Conservation (phyloP, 345 rosid genomes). For the Pistacia integerrima region DNA sequence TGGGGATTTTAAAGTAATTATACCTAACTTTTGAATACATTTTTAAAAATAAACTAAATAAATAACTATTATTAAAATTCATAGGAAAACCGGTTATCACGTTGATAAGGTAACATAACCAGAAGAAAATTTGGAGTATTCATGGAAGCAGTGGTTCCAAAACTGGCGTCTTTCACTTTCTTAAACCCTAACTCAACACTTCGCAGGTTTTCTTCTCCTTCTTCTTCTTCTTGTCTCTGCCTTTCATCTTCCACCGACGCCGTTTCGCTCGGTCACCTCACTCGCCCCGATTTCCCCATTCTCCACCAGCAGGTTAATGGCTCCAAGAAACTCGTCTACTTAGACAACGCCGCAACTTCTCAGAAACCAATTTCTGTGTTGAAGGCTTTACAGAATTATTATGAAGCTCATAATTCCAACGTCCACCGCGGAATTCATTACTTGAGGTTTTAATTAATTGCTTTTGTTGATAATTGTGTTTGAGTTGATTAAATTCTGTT, state of each 20-base stretch:
- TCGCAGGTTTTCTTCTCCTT: constrained; percentile 30
- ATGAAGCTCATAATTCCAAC: constrained; percentile 76
- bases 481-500: not conserved
- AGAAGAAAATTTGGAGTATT: no score
- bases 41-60: no score
- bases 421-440: constrained; percentile 89
- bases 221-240: constrained; percentile 29
- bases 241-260: constrained; percentile 38
- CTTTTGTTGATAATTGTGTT: not conserved
- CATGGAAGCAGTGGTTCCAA: constrained; percentile 61
- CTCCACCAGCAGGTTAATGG: constrained; percentile 93
- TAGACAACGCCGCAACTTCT: constrained; percentile 97
- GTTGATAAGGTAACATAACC: no score
- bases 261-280: constrained; percentile 72
- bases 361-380: constrained; percentile 80
- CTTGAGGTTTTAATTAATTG: constrained; percentile 49
- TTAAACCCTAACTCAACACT: constrained; percentile 34
- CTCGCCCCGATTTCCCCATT: constrained; percentile 82
- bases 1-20: no score
- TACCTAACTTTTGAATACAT: no score
- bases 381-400: constrained; percentile 73
- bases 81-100: no score
- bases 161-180: constrained; percentile 52
- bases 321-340: constrained; percentile 75
- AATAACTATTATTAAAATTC: no score